A percentile compares a stretch with the other conserved stretches of the same genome.
These are phyloP conservation scores for Ophiocordyceps robertsii DNA, from an alignment of 2,329 filamentous ascomycete genomes.

Conservation along the genomic window DNA sequence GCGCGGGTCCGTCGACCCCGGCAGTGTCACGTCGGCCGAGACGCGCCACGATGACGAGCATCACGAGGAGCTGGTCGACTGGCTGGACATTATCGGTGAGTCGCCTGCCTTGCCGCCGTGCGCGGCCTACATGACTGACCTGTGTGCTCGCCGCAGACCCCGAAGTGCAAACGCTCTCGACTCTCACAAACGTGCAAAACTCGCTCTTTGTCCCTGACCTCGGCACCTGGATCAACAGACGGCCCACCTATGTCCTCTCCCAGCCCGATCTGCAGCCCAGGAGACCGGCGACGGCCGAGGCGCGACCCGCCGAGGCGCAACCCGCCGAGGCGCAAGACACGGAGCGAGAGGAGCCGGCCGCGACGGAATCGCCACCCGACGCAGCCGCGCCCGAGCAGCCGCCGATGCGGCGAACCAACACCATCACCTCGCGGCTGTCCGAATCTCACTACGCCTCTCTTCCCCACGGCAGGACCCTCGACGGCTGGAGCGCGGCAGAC, in stretches of 20 bases:
- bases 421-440: conserved; percentile 54
- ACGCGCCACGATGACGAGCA: conserved; percentile 18
- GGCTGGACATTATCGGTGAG: conserved; percentile 25
- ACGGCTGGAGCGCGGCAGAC: conserved; percentile 64
- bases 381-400: conserved; percentile 7
- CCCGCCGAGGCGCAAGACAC: not conserved
- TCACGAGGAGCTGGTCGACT: conserved; percentile 24
- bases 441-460: conserved; percentile 67
- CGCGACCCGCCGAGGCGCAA: conserved; percentile 2
- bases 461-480: conserved; percentile 57
- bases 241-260: conserved; percentile 64
- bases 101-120: not conserved
- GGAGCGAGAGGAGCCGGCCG: not conserved
- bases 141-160: conserved; percentile 45
- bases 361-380: not conserved
- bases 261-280: conserved; percentile 18
- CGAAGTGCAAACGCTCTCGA: conserved; percentile 70
- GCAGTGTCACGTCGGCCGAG: conserved; percentile 3
- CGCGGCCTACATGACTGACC: not conserved
- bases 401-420: conserved; percentile 28
- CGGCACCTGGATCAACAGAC: conserved; percentile 61
- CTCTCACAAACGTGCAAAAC: conserved; percentile 80
- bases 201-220: conserved; percentile 76
- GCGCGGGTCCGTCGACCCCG: conserved; percentile 1
- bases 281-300: conserved; percentile 8